phyloP scores from a whole-genome alignment of 2,329 filamentous ascomycete species.

The Metarhizium rileyi region DNA sequence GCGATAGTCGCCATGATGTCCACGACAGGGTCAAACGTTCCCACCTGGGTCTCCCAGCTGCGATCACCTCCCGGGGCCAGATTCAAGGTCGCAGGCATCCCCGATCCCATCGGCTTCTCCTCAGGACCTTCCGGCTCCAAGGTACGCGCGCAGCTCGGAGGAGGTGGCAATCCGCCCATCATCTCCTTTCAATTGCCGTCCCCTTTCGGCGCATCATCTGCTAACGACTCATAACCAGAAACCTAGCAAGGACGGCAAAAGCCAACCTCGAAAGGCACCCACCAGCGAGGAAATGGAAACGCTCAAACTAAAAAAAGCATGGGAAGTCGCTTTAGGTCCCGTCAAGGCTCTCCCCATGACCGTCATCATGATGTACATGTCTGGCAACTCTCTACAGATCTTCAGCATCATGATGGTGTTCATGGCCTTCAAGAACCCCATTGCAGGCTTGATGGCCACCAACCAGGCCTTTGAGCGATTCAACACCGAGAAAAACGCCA shows the following conservation, averaged over 20 bases:
- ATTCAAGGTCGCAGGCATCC: constrained; percentile 56
- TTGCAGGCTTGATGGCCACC: constrained; percentile 73
- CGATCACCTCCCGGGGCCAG: constrained; percentile 58
- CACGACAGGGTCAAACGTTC: constrained; percentile 32
- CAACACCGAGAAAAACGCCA: constrained; percentile 69
- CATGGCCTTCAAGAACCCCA: constrained; percentile 95
- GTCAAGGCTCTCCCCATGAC: constrained; percentile 97
- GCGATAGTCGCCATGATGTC: constrained; percentile 12
- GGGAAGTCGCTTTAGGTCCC: constrained; percentile 90
- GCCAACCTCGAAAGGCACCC: constrained; percentile 52
- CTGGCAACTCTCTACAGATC: constrained; percentile 93
- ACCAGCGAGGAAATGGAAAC: constrained; percentile 84
- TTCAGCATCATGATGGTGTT: constrained; percentile 99
- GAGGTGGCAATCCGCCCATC: neutral
- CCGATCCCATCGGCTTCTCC: constrained; percentile 80
- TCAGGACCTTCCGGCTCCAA: constrained; percentile 47
- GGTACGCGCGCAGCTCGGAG: constrained; percentile 28
- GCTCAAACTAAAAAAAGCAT: constrained; percentile 95
- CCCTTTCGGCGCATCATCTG: neutral
- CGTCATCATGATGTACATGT: constrained; percentile 99
- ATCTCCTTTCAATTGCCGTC: neutral
- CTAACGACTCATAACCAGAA: constrained; percentile 25
- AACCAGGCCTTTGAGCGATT: constrained; percentile 86
- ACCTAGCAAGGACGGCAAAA: constrained; percentile 40
- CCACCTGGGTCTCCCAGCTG: constrained; percentile 77